phyloP scores from a whole-genome alignment of 2,329 filamentous ascomycete species.

The Fusarium nematophilum region DNA sequence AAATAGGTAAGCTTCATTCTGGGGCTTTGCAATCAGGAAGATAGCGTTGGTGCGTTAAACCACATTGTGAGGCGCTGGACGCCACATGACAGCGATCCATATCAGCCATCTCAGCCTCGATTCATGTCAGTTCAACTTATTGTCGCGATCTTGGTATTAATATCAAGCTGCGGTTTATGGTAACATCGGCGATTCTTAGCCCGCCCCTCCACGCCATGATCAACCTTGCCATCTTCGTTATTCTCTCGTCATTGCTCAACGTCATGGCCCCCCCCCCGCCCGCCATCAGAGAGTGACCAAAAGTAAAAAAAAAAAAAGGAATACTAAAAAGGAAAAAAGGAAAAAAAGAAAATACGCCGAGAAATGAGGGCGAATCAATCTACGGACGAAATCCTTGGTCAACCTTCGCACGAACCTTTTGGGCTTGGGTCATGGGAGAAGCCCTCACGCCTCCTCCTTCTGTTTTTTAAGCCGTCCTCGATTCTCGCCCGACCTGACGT shows the following conservation, averaged over 20 bases:
- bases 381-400: not conserved
- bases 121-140: not conserved
- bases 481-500: not conserved
- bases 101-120: not conserved
- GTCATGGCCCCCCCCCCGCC: conserved; percentile 22
- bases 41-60: not conserved
- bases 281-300: not conserved
- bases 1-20: not conserved
- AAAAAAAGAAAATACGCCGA: conserved; percentile 2
- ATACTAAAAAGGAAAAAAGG: not conserved
- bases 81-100: not conserved
- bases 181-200: conserved; percentile 25
- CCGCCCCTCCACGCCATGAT: conserved; percentile 14
- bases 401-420: not conserved
- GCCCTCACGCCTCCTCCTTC: not conserved
- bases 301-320: not conserved
- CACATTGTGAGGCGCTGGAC: not conserved
- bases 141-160: conserved; percentile 1
- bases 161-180: not conserved
- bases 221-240: conserved; percentile 1
- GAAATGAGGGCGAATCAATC: not conserved
- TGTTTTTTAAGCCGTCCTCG: not conserved
- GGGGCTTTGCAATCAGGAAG: not conserved
- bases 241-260: conserved; percentile 31
- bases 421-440: conserved; percentile 22